Base-by-base conservation (phyloP, 176 grass and related monocot genomes). In the Musa beccarii region DNA sequence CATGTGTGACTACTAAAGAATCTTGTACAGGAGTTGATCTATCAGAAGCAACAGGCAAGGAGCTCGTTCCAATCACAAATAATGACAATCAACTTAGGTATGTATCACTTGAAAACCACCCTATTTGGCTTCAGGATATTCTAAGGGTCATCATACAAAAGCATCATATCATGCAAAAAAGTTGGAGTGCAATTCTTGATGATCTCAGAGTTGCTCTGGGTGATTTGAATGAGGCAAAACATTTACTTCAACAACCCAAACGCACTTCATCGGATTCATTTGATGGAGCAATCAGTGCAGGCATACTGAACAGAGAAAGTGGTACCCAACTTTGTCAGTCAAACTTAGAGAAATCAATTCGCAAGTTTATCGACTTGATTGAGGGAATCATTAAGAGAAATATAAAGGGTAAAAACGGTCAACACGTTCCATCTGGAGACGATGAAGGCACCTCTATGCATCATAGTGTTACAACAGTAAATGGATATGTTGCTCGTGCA, bases 101-200 rank as follows among this genome's bases (percentile, higher is more conserved):
- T 13, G 65, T 23, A 23, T 63, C 43, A 16, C 79, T 75, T 79
- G 80, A 83, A 15, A 85, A 68, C 6, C 80, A 76, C 72, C 81
- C 83, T 71, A 80, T 79, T 72, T 90, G 84, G 79, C 72, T 90
- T 34, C 80, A 85, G 10, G 71, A 85, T 72, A 86, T 92, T 16
- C 79, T 87, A 79, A 34, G 83, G 66, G 76, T 96, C 10, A 83
- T 90, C n/a, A 72, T 81, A 20, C 75, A 84, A 0, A 83, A 83
- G 81, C 89, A 92, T 79, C 84, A 96, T 71, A 72, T 84, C 49
- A 83, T 54, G 20, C 85, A 89, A 22, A 74, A 86, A 75, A 86
- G 81, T 63, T 28, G 85, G 6, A 69, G 79, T 28, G 14, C 26
- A 25, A 86, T 96, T 67, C 29, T 96, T 75, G 77, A 90, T 16